Percentiles rank a stretch among this genome's conserved stretches.
These are phyloP conservation scores for Nicotiana noctiflora DNA, from an alignment of 257 asterid genomes.

Conservation along the genomic window DNA sequence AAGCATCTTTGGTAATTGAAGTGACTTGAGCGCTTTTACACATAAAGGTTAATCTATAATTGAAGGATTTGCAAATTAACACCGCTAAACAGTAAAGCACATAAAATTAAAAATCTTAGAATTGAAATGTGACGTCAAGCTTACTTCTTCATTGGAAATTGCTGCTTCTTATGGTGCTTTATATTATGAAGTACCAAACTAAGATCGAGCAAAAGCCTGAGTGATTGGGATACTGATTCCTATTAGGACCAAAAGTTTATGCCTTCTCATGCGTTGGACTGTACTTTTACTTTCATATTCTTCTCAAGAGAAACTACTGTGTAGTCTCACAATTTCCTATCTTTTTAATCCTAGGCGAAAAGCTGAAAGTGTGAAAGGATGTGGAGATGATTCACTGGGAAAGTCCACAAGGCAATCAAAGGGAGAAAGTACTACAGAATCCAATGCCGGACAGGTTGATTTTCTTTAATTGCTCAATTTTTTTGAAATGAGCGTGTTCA, in stretches of 20 bases:
- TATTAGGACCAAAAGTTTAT: neutral
- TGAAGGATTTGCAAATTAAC: neutral
- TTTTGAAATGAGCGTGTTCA: neutral
- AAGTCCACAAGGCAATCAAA: constrained; percentile 21
- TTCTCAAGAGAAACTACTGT: neutral
- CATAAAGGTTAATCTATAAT: neutral
- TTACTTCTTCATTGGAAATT: neutral
- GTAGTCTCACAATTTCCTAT: neutral
- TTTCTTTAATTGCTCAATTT: neutral
- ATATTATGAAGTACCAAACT: neutral
- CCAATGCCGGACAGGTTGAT: constrained; percentile 31
- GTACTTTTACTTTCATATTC: neutral
- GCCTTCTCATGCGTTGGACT: neutral
- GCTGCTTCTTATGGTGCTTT: neutral
- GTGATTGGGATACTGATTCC: neutral
- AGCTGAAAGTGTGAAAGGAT: constrained; percentile 31
- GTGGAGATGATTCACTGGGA: constrained; percentile 15
- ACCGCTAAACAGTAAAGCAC: neutral
- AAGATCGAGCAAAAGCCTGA: neutral
- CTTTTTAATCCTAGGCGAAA: constrained; percentile 24
- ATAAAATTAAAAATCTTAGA: neutral
- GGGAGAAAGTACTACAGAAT: constrained; percentile 13
- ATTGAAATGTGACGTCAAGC: neutral
- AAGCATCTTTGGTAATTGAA: neutral
- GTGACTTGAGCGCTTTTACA: neutral